These are phyloP conservation scores for Neospora caninum DNA, from an alignment of 169 alveolate species.

Conservation along the genomic window DNA sequence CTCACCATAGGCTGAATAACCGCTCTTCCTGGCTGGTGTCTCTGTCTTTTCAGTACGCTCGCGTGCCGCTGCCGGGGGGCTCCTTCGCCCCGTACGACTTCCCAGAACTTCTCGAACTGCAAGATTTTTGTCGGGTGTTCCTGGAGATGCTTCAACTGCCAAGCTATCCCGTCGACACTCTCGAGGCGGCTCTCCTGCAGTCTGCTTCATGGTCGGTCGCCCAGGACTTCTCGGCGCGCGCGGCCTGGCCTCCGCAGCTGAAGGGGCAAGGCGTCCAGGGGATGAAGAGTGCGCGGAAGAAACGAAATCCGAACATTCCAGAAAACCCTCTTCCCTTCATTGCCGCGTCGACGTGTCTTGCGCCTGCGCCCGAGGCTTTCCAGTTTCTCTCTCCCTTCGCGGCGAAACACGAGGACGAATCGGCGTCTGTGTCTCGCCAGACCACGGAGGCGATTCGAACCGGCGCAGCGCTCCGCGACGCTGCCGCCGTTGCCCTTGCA, in stretches of 20 bases:
- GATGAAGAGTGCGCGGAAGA: background rate
- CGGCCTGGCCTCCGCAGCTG: background rate
- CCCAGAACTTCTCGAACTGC: slow-evolving; percentile 64
- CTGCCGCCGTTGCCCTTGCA: slow-evolving; percentile 34
- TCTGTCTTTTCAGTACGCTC: slow-evolving; percentile 50
- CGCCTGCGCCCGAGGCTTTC: background rate
- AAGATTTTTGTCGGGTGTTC: slow-evolving; percentile 51
- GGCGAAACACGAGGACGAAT: background rate
- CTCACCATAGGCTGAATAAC: background rate
- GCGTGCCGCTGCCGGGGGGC: slow-evolving; percentile 42
- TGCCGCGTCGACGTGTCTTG: background rate
- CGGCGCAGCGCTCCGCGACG: slow-evolving; percentile 21
- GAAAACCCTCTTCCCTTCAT: background rate
- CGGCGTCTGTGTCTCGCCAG: background rate
- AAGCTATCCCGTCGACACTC: slow-evolving; percentile 31
- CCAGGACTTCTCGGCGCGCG: background rate
- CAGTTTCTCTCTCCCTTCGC: background rate
- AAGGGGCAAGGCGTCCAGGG: background rate
- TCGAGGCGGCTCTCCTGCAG: slow-evolving; percentile 47
- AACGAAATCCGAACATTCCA: background rate
- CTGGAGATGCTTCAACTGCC: slow-evolving; percentile 46
- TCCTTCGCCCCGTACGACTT: slow-evolving; percentile 42
- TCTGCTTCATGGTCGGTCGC: background rate
- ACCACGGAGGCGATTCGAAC: background rate
- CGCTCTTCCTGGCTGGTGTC: background rate